Conservation (phyloP, 176 grass and related monocot genomes). For the Eragrostis nindensis region DNA sequence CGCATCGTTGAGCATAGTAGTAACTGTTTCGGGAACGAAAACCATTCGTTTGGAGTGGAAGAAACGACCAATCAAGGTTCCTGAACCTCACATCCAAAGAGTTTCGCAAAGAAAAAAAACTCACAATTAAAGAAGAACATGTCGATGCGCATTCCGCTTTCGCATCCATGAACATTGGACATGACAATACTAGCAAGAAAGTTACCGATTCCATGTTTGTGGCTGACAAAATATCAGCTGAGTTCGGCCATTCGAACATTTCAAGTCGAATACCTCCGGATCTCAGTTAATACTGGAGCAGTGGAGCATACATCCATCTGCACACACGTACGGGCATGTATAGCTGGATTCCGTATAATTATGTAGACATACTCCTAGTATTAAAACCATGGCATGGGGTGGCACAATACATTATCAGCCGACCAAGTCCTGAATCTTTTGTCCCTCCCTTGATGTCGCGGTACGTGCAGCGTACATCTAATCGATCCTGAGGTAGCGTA, state of each 20-base stretch:
- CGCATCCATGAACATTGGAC: not conserved
- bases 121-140: too few species aligned
- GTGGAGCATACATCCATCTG: too few species aligned
- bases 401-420: conserved; percentile 2
- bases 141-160: not conserved
- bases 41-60: not conserved
- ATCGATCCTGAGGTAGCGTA: not conserved
- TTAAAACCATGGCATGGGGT: not conserved
- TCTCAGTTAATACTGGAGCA: not conserved
- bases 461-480: conserved; percentile 21
- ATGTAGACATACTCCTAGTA: not conserved
- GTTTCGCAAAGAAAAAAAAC: too few species aligned
- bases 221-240: not conserved
- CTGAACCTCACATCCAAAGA: not conserved
- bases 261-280: not conserved
- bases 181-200: not conserved
- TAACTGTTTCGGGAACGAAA: not conserved
- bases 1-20: not conserved
- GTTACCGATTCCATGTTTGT: not conserved
- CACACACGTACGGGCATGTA: not conserved
- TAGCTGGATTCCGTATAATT: not conserved
- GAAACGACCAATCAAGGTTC: not conserved
- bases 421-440: conserved; percentile 23
- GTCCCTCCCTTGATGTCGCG: conserved; percentile 21
- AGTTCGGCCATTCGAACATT: not conserved